Evolutionary conservation across 176 grass and related monocot species (phyloP).

Genomic region (Oryza coarctata): DNA sequence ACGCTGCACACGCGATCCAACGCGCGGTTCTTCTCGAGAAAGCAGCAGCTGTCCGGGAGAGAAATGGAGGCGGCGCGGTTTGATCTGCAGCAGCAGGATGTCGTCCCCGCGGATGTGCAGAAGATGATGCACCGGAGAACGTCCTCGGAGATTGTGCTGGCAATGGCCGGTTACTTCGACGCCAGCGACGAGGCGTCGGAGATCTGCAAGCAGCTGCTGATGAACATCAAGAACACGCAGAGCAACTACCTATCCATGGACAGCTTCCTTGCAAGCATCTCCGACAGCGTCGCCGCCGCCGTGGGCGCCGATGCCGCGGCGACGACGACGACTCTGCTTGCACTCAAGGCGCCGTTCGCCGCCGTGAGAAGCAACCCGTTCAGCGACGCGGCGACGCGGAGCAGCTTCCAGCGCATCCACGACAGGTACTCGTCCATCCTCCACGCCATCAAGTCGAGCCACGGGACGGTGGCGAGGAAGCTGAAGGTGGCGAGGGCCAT

Average conservation of each 20-base stretch:
- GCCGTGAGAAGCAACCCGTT: constrained; percentile 38
- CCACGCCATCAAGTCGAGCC: constrained; percentile 24
- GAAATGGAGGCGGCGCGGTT: constrained; percentile 22
- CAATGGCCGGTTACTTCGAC: constrained; percentile 43
- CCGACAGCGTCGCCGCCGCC: not conserved
- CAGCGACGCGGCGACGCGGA: constrained; percentile 25
- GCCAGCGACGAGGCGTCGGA: constrained; percentile 43
- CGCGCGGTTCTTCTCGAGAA: constrained; percentile 25
- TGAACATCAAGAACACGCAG: constrained; percentile 34
- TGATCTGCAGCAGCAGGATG: constrained; percentile 16
- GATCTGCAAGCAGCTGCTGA: constrained; percentile 45
- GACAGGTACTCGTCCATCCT: constrained; percentile 39
- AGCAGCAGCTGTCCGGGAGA: not conserved
- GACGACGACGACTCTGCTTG: not conserved
- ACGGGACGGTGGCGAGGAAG: constrained; percentile 42
- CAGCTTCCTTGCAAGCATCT: constrained; percentile 40
- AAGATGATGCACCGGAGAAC: constrained; percentile 11
- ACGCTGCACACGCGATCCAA: constrained; percentile 34
- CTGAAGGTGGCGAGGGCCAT: constrained; percentile 17
- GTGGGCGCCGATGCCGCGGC: not conserved
- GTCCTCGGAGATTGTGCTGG: constrained; percentile 19
- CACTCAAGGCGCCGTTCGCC: not conserved
- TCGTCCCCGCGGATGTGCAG: constrained; percentile 22
- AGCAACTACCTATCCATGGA: constrained; percentile 48
- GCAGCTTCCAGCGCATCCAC: constrained; percentile 47